Base-by-base conservation (phyloP, 176 grass and related monocot species). In the Oryza coarctata region DNA sequence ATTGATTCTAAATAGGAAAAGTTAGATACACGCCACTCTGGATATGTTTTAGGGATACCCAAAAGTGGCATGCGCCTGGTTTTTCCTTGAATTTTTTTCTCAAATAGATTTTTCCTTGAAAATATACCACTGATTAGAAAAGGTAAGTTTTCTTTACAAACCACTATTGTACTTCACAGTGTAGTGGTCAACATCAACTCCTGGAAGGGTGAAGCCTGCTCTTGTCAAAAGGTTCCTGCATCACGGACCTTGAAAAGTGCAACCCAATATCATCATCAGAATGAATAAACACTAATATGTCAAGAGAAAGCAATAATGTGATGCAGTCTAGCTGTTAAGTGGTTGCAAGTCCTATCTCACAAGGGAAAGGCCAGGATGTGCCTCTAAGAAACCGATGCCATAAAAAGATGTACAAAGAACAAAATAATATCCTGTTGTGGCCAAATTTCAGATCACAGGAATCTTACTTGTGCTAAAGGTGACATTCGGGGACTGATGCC, bases 131-230 rank as follows among this genome's bases (percentile, higher is more conserved):
- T 40, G 7, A 74, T n/a, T 30, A 12, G 58, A 71, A 73, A 84
- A 57, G 73, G 55, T 43, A 63, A 12, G 30, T 40, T 64, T 23
- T 39, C 29, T 70, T 74, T 60, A 90, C 90, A 61, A 66, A 98
- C 93, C 96, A 68, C 83, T 98, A 40, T 93, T 87, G 77, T 98
- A 98, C 80, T 89, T 94, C 65, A 98, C 84, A 1, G 90, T 95
- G 69, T 93, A 98, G 50, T 82, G 84, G 86, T 98, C 96, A 14
- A 98, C 92, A 90, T 98, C 96, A 89, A 98, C 89, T 65, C 96
- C 76, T 61, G 93, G 90, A 76, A 98, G 90, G 71, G 90, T 83
- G 76, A 98, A 93, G 52, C 93, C 88, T 82, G 96, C 93, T 67
- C 92, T 98, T 68, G 90, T 95, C 78, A 98, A 88, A 86, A 93